phyloP scores from a whole-genome alignment of 805 yeast species.

The Wickerhamiella sergipiensis region DNA sequence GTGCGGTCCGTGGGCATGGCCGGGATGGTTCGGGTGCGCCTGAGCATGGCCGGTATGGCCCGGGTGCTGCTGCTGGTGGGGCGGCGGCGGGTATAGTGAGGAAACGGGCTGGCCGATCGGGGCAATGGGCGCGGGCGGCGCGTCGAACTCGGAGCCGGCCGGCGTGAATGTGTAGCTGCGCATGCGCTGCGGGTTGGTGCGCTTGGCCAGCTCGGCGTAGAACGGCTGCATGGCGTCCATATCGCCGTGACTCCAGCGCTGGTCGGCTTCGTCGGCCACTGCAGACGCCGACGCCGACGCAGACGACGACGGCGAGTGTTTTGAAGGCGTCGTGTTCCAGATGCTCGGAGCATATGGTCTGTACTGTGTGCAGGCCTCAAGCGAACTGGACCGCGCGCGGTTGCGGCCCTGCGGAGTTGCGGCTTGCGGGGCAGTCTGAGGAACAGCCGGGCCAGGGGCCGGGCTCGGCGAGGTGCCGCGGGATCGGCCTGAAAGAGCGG shows the following conservation, averaged over 20 bases:
- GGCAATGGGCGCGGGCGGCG: conserved; percentile 14
- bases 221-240: conserved; percentile 22
- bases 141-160: conserved; percentile 5
- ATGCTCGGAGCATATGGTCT: conserved; percentile 12
- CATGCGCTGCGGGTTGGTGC: conserved; percentile 22
- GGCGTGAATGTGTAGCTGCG: conserved; percentile 20
- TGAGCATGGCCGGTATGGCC: no score
- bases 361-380: conserved; percentile 3
- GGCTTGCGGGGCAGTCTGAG: background rate
- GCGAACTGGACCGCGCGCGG: conserved; percentile 9
- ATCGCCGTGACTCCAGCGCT: conserved; percentile 3
- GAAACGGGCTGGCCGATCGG: conserved; percentile 12
- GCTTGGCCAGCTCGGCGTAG: conserved; percentile 19
- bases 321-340: conserved; percentile 8
- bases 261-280: conserved; percentile 1
- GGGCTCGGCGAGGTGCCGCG: conserved; percentile 12
- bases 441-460: conserved; percentile 10
- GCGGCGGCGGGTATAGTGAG: background rate
- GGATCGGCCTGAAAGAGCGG: conserved; percentile 7
- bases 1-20: background rate
- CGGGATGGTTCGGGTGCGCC: no score
- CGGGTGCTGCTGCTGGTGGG: background rate
- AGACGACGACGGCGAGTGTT: conserved; percentile 1
- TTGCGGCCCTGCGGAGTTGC: background rate
- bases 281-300: conserved; percentile 1